Evolutionary conservation across 2,329 filamentous ascomycete species (phyloP).

Genomic region (Hypomyces perniciosus): DNA sequence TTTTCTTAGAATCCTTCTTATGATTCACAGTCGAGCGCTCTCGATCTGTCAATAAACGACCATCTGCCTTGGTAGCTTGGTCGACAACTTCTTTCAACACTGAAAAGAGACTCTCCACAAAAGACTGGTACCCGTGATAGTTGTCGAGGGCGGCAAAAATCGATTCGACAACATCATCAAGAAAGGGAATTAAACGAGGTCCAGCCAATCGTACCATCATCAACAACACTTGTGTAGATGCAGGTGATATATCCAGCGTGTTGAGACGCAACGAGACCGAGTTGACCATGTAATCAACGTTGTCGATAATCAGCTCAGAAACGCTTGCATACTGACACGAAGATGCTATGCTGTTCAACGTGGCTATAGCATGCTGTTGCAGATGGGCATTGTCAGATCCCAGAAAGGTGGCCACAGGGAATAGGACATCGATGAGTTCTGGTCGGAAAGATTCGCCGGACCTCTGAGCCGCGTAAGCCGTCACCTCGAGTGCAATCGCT

Average conservation of each 20-base stretch:
- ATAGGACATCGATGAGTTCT: conserved; percentile 86
- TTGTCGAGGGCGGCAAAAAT: conserved; percentile 92
- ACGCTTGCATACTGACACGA: conserved; percentile 71
- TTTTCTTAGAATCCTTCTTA: conserved; percentile 31
- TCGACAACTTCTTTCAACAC: conserved; percentile 79
- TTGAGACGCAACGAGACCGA: conserved; percentile 84
- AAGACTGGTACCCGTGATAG: conserved; percentile 83
- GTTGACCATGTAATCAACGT: conserved; percentile 95
- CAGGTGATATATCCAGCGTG: conserved; percentile 84
- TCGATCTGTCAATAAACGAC: conserved; percentile 40
- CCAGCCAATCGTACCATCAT: conserved; percentile 95
- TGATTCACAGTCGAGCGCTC: conserved; percentile 33
- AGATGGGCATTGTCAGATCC: conserved; percentile 64
- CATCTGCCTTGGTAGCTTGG: conserved; percentile 62
- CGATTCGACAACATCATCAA: conserved; percentile 85
- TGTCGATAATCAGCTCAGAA: conserved; percentile 75
- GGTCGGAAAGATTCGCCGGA: conserved; percentile 64
- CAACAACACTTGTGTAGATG: conserved; percentile 79
- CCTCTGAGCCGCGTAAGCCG: conserved; percentile 67
- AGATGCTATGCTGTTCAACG: conserved; percentile 71
- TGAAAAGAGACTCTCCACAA: conserved; percentile 80
- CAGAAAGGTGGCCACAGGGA: conserved; percentile 83
- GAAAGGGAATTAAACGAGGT: conserved; percentile 71
- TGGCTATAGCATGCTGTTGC: conserved; percentile 74
- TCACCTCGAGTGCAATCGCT: conserved; percentile 73